Conservation (phyloP, 306 rosid genomes). For the Dryas drummondii region DNA sequence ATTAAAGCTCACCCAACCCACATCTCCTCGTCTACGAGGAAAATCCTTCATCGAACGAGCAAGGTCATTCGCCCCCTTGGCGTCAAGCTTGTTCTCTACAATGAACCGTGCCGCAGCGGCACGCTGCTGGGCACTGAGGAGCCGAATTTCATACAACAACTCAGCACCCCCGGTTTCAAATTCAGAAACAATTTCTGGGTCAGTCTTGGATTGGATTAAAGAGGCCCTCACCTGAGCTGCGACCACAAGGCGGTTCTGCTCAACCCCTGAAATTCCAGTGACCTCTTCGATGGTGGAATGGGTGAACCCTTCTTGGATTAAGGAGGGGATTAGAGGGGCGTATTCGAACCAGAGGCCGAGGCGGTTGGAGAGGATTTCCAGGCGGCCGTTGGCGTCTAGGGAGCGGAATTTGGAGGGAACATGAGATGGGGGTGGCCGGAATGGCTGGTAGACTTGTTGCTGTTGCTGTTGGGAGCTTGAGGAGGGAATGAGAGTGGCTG, state of each 20-base stretch:
- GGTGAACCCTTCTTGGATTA: slow-evolving; percentile 67
- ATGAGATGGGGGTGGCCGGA: slow-evolving; percentile 70
- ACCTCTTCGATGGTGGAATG: slow-evolving; percentile 64
- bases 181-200: slow-evolving; percentile 36
- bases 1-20: slow-evolving; percentile 67
- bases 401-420: slow-evolving; percentile 46
- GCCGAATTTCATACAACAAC: slow-evolving; percentile 66
- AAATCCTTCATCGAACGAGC: slow-evolving; percentile 83
- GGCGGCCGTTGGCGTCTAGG: slow-evolving; percentile 51
- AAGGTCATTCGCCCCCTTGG: slow-evolving; percentile 53
- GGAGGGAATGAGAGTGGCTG: slow-evolving; percentile 30
- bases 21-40: slow-evolving; percentile 62
- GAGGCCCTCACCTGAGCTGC: slow-evolving; percentile 77
- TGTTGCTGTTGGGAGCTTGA: slow-evolving; percentile 34
- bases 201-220: slow-evolving; percentile 47
- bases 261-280: slow-evolving; percentile 71
- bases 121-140: slow-evolving; percentile 55
- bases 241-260: slow-evolving; percentile 70
- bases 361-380: slow-evolving; percentile 64
- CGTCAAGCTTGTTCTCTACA: slow-evolving; percentile 40
- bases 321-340: slow-evolving; percentile 67
- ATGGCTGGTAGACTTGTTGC: slow-evolving; percentile 72
- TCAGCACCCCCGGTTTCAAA: slow-evolving; percentile 74
- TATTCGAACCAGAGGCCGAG: slow-evolving; percentile 80
- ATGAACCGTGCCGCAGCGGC: slow-evolving; percentile 59